phyloP scores from a whole-genome alignment of 305 asterid genomes.

The Fraxinus baroniana region DNA sequence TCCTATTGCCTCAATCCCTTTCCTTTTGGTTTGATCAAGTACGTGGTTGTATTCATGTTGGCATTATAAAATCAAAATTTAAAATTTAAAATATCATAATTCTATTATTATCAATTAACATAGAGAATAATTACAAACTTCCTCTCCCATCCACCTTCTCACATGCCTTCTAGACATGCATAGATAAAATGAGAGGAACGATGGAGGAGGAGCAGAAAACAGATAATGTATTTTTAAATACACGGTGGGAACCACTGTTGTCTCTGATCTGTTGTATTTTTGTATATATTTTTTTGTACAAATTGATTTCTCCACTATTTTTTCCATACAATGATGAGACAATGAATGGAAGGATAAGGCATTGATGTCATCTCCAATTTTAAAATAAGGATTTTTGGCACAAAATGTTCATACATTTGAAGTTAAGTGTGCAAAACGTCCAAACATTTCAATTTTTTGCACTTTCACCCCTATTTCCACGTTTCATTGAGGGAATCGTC shows the following conservation, averaged over 20 bases:
- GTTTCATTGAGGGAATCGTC: no score
- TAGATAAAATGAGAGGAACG: background rate
- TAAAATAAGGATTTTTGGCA: no score
- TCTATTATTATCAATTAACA: background rate
- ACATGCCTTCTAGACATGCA: background rate
- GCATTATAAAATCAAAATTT: background rate
- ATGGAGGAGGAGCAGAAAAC: no score
- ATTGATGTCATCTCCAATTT: background rate
- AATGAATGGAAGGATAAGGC: slow-evolving; percentile 6
- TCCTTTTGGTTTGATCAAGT: background rate
- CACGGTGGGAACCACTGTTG: no score
- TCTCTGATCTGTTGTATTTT: background rate
- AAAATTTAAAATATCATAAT: background rate
- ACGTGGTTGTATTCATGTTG: background rate
- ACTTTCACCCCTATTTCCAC: no score
- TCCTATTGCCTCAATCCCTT: background rate
- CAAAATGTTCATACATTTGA: no score
- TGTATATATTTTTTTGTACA: background rate
- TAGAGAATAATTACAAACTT: background rate
- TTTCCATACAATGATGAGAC: background rate
- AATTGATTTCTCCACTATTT: background rate
- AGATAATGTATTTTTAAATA: no score
- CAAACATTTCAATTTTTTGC: no score
- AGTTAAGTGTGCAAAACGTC: no score
- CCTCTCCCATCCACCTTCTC: background rate